These are phyloP conservation scores for Tolypocladium inflatum DNA, from an alignment of 2,329 filamentous ascomycete species.

Conservation along the genomic window DNA sequence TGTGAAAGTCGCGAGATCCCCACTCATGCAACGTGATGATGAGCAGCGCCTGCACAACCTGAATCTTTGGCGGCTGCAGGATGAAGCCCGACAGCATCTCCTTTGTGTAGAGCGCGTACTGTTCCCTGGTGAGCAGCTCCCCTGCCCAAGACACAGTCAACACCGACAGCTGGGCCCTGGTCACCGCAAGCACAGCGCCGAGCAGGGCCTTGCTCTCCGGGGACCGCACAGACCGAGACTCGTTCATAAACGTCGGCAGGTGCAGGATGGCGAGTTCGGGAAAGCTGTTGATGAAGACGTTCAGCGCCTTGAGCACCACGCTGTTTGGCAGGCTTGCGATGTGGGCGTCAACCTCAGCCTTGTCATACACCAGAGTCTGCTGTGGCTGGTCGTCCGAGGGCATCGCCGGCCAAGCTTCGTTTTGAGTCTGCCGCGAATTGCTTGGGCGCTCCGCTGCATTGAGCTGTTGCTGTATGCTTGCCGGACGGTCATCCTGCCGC, in stretches of 20 bases:
- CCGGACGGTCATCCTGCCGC: neutral
- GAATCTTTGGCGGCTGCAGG: constrained; percentile 18
- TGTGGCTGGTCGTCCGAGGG: neutral
- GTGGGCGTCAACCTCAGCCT: constrained; percentile 12
- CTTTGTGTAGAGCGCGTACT: constrained; percentile 20
- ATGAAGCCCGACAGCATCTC: constrained; percentile 16
- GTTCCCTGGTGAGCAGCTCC: constrained; percentile 18
- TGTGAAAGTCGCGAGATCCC: constrained; percentile 30
- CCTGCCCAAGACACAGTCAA: constrained; percentile 17
- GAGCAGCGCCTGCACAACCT: constrained; percentile 28
- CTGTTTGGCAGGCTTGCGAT: constrained; percentile 14
- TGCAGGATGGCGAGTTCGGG: constrained; percentile 24
- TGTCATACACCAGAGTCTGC: neutral
- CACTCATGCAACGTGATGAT: constrained; percentile 31
- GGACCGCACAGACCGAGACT: constrained; percentile 10
- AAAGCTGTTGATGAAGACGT: constrained; percentile 23
- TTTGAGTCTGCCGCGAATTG: neutral
- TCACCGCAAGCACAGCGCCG: constrained; percentile 17
- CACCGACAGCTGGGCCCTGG: constrained; percentile 20
- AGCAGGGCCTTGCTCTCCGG: constrained; percentile 19
- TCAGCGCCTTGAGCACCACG: constrained; percentile 19
- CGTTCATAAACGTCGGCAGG: constrained; percentile 18
- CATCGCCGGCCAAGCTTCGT: neutral
- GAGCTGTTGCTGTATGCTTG: neutral
- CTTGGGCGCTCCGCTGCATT: neutral